These are phyloP conservation scores for Neurospora hispaniola DNA, from an alignment of 495 filamentous ascomycete species.

Conservation along the genomic window DNA sequence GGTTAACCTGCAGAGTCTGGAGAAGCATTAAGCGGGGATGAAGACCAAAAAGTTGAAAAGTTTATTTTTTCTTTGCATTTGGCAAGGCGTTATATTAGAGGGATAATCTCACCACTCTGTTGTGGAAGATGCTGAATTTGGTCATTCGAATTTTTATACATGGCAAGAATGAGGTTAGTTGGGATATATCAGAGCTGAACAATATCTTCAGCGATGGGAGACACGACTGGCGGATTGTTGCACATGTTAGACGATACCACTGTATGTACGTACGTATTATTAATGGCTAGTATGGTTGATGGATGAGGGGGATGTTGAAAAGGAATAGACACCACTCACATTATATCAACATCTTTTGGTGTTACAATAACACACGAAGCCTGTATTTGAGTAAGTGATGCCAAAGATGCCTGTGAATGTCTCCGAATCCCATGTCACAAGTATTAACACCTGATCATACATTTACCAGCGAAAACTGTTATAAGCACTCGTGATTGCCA, in stretches of 20 bases:
- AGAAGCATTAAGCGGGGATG: conserved; percentile 30
- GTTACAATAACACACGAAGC: neutral
- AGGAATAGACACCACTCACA: neutral
- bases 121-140: too few species aligned
- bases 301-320: neutral
- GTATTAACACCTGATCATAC: neutral
- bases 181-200: neutral
- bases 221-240: neutral
- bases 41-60: neutral
- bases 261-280: neutral
- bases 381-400: neutral
- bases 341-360: neutral
- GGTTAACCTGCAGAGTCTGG: conserved; percentile 61
- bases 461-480: neutral
- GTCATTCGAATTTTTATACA: neutral
- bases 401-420: neutral
- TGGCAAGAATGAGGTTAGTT: neutral
- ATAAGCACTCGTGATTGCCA: neutral
- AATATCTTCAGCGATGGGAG: neutral
- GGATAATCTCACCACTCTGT: neutral
- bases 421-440: neutral
- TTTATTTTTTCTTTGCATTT: neutral
- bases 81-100: neutral
- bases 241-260: neutral
- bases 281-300: neutral